phyloP scores from a whole-genome alignment of 2,329 filamentous ascomycete genomes.

The Didymosphaeria variabile region DNA sequence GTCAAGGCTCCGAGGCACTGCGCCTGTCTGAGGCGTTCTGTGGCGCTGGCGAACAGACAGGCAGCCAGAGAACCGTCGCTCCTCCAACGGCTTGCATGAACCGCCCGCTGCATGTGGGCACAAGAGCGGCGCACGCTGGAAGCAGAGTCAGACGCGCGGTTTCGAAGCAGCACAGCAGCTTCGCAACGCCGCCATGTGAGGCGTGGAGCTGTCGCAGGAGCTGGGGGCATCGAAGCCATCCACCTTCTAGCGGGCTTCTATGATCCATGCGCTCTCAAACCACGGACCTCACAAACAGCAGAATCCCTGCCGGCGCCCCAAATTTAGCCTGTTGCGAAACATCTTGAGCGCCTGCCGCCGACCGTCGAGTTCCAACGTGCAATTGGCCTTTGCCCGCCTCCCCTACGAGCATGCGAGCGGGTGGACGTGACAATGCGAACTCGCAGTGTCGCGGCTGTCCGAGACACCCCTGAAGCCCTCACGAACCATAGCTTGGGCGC shows the following conservation, averaged over 20 bases:
- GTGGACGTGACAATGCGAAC: neutral
- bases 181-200: neutral
- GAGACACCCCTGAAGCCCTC: slow-evolving; percentile 30
- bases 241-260: slow-evolving; percentile 33
- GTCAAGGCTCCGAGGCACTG: slow-evolving; percentile 41
- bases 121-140: neutral
- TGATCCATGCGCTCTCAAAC: slow-evolving; percentile 20
- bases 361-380: neutral
- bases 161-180: slow-evolving; percentile 8
- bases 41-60: slow-evolving; percentile 43
- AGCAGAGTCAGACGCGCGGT: slow-evolving; percentile 9
- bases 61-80: slow-evolving; percentile 21
- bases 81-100: neutral
- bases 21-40: slow-evolving; percentile 42
- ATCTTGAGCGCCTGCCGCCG: slow-evolving; percentile 11
- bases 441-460: slow-evolving; percentile 12
- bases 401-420: neutral
- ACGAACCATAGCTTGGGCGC: slow-evolving; percentile 34
- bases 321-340: slow-evolving; percentile 36
- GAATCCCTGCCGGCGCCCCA: slow-evolving; percentile 18
- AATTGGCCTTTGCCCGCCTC: neutral
- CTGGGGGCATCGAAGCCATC: slow-evolving; percentile 38
- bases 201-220: slow-evolving; percentile 14
- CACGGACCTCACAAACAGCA: slow-evolving; percentile 11
- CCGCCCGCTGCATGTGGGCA: neutral